Percentiles rank a stretch among this genome's conserved stretches.
Evolutionary conservation across 2,329 filamentous ascomycete genomes (phyloP).

Genomic region (Davidsoniella virescens): DNA sequence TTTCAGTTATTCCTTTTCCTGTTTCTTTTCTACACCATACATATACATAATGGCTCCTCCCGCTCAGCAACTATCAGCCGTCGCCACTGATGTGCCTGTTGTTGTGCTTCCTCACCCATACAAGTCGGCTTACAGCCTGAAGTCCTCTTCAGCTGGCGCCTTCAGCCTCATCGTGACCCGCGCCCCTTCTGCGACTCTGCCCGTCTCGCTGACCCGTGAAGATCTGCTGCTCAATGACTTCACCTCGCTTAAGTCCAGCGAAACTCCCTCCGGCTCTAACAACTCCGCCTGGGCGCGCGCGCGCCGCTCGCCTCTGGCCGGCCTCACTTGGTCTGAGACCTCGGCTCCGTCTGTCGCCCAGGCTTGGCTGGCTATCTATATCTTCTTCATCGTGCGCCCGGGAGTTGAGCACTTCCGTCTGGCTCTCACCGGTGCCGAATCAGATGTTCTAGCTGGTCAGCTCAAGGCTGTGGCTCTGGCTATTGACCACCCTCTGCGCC

Average conservation of each 20-base stretch:
- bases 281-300: slow-evolving; percentile 41
- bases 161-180: slow-evolving; percentile 22
- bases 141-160: slow-evolving; percentile 19
- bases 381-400: slow-evolving; percentile 34
- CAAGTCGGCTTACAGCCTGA: slow-evolving; percentile 28
- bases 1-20: background rate
- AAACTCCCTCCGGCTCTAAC: slow-evolving; percentile 32
- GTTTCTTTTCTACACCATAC: background rate
- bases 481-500: slow-evolving; percentile 29
- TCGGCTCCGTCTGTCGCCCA: slow-evolving; percentile 30
- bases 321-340: slow-evolving; percentile 27
- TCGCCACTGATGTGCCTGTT: slow-evolving; percentile 23
- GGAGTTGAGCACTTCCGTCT: slow-evolving; percentile 33
- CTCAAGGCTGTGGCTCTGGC: slow-evolving; percentile 32
- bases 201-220: slow-evolving; percentile 19
- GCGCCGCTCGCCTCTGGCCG: slow-evolving; percentile 33
- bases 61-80: slow-evolving; percentile 6
- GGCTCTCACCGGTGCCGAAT: slow-evolving; percentile 25
- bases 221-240: slow-evolving; percentile 30
- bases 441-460: slow-evolving; percentile 22
- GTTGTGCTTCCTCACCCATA: slow-evolving; percentile 35
- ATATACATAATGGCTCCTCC: slow-evolving; percentile 5
- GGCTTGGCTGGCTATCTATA: slow-evolving; percentile 36
- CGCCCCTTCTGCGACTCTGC: slow-evolving; percentile 17
- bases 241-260: slow-evolving; percentile 30